Percentiles rank a stretch among this genome's conserved stretches.
Conservation (phyloP, 2,329 filamentous ascomycete species). For the Coniochaeta sp. region DNA sequence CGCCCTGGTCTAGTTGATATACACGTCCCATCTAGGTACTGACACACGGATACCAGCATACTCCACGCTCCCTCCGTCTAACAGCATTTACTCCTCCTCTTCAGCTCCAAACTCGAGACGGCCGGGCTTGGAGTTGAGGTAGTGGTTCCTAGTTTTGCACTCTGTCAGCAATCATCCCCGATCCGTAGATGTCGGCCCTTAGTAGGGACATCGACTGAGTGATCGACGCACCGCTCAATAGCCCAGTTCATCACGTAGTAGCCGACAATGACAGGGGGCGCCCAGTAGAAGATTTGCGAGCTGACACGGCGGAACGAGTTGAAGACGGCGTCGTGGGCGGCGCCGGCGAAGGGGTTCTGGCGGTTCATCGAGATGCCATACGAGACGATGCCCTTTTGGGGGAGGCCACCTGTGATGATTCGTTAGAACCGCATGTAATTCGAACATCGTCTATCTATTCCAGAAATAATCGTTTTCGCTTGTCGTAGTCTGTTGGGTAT, state of each 20-base stretch:
- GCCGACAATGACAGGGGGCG: constrained; percentile 67
- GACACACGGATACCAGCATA: background rate
- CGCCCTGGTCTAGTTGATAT: constrained; percentile 3
- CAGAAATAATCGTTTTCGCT: too few relatives aligned
- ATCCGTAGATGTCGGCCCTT: background rate
- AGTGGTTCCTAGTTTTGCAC: constrained; percentile 57
- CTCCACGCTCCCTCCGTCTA: background rate
- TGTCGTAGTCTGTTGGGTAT: too few relatives aligned
- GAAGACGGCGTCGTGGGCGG: constrained; percentile 78
- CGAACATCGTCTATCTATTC: too few relatives aligned
- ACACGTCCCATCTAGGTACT: constrained; percentile 2
- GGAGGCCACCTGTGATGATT: constrained; percentile 40
- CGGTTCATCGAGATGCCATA: constrained; percentile 83
- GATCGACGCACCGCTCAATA: constrained; percentile 64
- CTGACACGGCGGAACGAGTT: constrained; percentile 87
- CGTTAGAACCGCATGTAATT: too few relatives aligned
- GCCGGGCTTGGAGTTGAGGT: constrained; percentile 72
- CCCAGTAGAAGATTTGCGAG: constrained; percentile 81
- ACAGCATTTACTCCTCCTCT: constrained; percentile 29
- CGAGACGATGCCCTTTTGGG: constrained; percentile 56
- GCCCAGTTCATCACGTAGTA: constrained; percentile 91
- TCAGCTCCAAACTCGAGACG: constrained; percentile 43
- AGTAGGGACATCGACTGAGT: background rate
- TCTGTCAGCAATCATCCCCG: constrained; percentile 8
- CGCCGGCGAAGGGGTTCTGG: constrained; percentile 78